Evolutionary conservation across 257 asterid species (phyloP), one percentile per base, ranked within the genome.

Genomic region (Fraxinus excelsior): DNA sequence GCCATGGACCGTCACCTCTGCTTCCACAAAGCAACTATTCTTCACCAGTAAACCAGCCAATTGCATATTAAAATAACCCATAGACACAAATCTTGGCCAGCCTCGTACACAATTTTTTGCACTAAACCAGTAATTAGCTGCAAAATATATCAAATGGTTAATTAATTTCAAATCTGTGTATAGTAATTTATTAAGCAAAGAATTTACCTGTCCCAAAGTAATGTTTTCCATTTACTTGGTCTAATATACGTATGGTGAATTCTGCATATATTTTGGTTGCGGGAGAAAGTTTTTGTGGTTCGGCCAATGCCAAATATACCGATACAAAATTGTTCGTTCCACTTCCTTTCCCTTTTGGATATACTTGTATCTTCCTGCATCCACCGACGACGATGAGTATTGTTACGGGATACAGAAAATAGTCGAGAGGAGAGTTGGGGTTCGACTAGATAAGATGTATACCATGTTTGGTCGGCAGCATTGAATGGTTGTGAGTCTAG

Each of bases 61-160:
- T 1, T 85, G 46, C 78, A 18, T 49, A 70, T 80, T 74, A 72
- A 92, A 84, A 76, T 81, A 82, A 49, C 28, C 80, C n/a, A 84
- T 72, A 1, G 90, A 84, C 46, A 88, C 78, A 56, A 84, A 92
- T 83, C 90, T 81, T 74, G 87, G 88, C 94, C 94, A 90, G 21
- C 96, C 97, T 37, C 87, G 80, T 18, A 79, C 71, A 10, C 85
- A 42, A 60, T 62, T 84, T 23, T 88, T 74, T 56, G 81, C 72
- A 72, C 88, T 81, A 85, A 87, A 93, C 97, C 94, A 92, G 40
- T 82, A 85, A 51, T 76, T 88, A 72, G 81, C 97, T 93, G 93
- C 91, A 87, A 66, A 11, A 35, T 74, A 70, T 10, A 49, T 16
- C 19, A 25, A 25, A 25, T 23, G 29, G 21, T 62, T 62, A 62